These are phyloP conservation scores for Lophiotrema nucula DNA, from an alignment of 495 filamentous ascomycete genomes.

Conservation along the genomic window DNA sequence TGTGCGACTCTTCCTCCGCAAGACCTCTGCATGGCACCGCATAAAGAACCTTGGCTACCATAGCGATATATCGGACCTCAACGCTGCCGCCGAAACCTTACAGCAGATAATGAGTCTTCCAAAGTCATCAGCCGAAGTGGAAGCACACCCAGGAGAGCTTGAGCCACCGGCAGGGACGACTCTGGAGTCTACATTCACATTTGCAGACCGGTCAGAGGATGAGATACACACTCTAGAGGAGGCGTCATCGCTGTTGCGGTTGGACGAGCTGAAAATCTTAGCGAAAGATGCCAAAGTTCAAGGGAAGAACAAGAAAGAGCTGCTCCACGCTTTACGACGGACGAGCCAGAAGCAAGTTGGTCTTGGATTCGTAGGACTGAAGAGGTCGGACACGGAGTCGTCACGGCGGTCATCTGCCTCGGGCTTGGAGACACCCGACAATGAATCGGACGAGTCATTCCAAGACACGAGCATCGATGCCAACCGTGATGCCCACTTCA, in stretches of 20 bases:
- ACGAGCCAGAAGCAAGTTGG: slow-evolving; percentile 72
- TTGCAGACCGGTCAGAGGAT: slow-evolving; percentile 74
- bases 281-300: slow-evolving; percentile 84
- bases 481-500: slow-evolving; percentile 59
- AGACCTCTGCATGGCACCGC: slow-evolving; percentile 93
- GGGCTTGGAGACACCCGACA: slow-evolving; percentile 9
- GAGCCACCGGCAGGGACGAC: slow-evolving; percentile 48
- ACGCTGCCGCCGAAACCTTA: slow-evolving; percentile 61
- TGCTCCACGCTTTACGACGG: slow-evolving; percentile 67
- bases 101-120: slow-evolving; percentile 48
- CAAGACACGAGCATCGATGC: slow-evolving; percentile 32
- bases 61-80: slow-evolving; percentile 75
- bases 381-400: slow-evolving; percentile 30
- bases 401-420: slow-evolving; percentile 30
- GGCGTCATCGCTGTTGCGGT: slow-evolving; percentile 71
- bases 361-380: slow-evolving; percentile 46
- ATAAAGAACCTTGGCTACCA: slow-evolving; percentile 73
- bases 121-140: slow-evolving; percentile 39
- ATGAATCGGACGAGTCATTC: slow-evolving; percentile 35
- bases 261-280: slow-evolving; percentile 83
- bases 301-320: slow-evolving; percentile 84
- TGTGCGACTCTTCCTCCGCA: slow-evolving; percentile 89
- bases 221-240: slow-evolving; percentile 79
- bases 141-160: slow-evolving; percentile 49
- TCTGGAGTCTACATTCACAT: slow-evolving; percentile 59